Evolutionary conservation across 2,329 filamentous ascomycete species (phyloP).

Genomic region (Huntiella omanensis): DNA sequence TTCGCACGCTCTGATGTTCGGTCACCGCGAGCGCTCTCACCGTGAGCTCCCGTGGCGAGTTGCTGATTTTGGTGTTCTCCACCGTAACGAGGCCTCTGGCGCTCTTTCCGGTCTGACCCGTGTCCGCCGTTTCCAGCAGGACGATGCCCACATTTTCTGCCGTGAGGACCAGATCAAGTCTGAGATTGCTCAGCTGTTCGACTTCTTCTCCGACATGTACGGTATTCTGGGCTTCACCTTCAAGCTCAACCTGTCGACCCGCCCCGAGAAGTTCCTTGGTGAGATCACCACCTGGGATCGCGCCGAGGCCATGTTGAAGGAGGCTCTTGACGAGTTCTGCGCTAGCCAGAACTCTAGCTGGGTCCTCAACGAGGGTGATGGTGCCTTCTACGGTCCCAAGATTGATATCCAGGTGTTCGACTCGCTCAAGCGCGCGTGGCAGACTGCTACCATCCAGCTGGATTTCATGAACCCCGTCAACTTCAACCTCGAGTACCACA

Average conservation of each 20-base stretch:
- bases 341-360: constrained; percentile 44
- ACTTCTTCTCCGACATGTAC: constrained; percentile 47
- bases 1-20: constrained; percentile 46
- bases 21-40: constrained; percentile 14
- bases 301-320: constrained; percentile 63
- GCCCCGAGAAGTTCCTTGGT: constrained; percentile 74
- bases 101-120: constrained; percentile 79
- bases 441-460: constrained; percentile 86
- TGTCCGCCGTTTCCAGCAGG: constrained; percentile 86
- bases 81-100: constrained; percentile 88
- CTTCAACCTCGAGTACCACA: constrained; percentile 77
- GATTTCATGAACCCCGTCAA: constrained; percentile 55
- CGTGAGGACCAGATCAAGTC: constrained; percentile 53
- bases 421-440: constrained; percentile 27
- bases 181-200: constrained; percentile 57
- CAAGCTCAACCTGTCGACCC: constrained; percentile 86
- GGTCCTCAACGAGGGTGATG: constrained; percentile 86
- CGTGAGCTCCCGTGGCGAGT: constrained; percentile 78
- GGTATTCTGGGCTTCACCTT: constrained; percentile 41
- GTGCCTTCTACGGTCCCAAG: constrained; percentile 96
- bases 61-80: constrained; percentile 88
- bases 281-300: constrained; percentile 74
- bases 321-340: constrained; percentile 63
- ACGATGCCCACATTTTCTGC: constrained; percentile 94
- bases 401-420: constrained; percentile 77